Base-by-base conservation (phyloP, 176 grass and related monocot species). In the Thalia dealbata region DNA sequence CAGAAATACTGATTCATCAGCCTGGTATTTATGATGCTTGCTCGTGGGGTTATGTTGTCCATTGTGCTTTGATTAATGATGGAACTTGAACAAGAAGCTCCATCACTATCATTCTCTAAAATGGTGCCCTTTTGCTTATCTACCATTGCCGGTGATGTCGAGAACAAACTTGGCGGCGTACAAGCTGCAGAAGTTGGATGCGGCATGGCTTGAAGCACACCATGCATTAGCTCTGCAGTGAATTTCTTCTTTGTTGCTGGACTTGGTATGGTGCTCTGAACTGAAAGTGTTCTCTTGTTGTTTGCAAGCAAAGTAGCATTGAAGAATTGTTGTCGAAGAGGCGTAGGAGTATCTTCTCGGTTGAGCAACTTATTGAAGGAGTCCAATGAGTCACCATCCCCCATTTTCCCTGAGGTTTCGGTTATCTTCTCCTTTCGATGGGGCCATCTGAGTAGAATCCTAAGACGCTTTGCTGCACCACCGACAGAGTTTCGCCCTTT, bases 181-280 rank as follows among this genome's bases (percentile, higher is more conserved):
- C 45, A 45, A 2, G 75, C 26, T 30, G 50, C 0, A 30, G n/a
- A 62, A 0, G 78, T 82, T 70, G 93, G 23, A 24, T 88, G 78
- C 8, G 93, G 93, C 93, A 97, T 88, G 19, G 89, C 81, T 84
- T 88, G 84, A 82, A 91, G 86, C 67, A 91, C 84, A 61, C 95
- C 95, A 13, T 86, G 90, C 43, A 91, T 90, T 52, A 97, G 78
- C 45, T 86, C 82, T 9, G 78, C 77, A 69, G 86, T 61, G 26
- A 90, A 76, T 79, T 86, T 95, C 90, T 95, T 99, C 74, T 85
- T 95, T 18, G 78, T 83, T 62, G 78, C 64, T 0, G 88, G 87
- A 81, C 83, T 80, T 19, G 88, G 90, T 0, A 73, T 67, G 14
- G 75, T 73, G 74, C 45, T 91, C 67, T 87, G 84, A 48, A 93